These are phyloP conservation scores for Cystofilobasidium capitatum DNA, from an alignment of 768 basidiomycete species.

Conservation along the genomic window DNA sequence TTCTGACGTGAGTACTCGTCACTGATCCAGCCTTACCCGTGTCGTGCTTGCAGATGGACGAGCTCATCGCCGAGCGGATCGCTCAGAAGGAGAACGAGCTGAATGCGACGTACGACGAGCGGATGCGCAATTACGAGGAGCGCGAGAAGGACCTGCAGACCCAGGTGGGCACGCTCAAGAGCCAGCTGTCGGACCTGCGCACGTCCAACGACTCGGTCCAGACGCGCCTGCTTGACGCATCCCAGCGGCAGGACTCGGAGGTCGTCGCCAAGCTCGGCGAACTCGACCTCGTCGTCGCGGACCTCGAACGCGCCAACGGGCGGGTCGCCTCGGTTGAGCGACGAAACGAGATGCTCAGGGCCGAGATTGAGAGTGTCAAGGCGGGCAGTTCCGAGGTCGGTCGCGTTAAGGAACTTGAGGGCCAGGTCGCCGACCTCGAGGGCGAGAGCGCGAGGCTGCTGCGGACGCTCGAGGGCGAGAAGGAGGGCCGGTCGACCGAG, in stretches of 20 bases:
- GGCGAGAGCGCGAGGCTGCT: constrained; percentile 63
- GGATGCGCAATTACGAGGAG: constrained; percentile 89
- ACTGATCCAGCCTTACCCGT: not conserved
- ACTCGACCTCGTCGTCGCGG: constrained; percentile 87
- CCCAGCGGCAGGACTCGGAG: constrained; percentile 67
- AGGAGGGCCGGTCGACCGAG: constrained; percentile 53
- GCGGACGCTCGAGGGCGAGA: constrained; percentile 46
- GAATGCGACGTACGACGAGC: constrained; percentile 93
- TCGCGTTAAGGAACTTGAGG: constrained; percentile 58
- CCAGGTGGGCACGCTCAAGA: constrained; percentile 78
- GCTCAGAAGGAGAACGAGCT: constrained; percentile 90
- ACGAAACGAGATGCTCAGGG: constrained; percentile 88
- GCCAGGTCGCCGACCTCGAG: constrained; percentile 66
- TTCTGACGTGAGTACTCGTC: not conserved
- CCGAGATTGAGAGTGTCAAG: constrained; percentile 84
- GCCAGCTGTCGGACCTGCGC: constrained; percentile 80
- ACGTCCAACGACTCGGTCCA: constrained; percentile 85
- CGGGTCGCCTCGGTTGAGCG: constrained; percentile 85
- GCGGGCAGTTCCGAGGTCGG: constrained; percentile 64
- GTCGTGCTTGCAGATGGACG: constrained; percentile 67
- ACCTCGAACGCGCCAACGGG: constrained; percentile 88
- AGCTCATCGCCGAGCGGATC: constrained; percentile 78
- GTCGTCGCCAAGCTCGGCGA: constrained; percentile 81
- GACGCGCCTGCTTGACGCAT: constrained; percentile 82
- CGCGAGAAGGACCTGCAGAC: constrained; percentile 86